phyloP scores from a whole-genome alignment of 371 early-diverging fungal species.

The Mucor saturninus region DNA sequence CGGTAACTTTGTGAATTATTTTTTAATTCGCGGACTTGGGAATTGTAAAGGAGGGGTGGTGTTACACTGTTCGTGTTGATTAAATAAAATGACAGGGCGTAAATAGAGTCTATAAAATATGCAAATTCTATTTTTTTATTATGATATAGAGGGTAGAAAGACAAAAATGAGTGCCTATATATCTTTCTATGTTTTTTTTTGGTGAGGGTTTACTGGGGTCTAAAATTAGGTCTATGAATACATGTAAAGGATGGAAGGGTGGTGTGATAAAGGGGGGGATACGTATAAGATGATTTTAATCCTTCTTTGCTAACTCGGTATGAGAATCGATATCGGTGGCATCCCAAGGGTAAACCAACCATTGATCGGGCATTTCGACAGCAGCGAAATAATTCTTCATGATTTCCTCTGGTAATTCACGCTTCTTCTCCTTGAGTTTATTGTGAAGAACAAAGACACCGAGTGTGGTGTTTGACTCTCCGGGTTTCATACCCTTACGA shows the following conservation, averaged over 20 bases:
- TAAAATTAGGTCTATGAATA: background rate
- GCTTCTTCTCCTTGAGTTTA: constrained; percentile 76
- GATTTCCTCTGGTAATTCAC: constrained; percentile 61
- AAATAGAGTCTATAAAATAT: too few species aligned
- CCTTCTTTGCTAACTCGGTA: constrained; percentile 53
- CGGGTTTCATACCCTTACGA: constrained; percentile 50
- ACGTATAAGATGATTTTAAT: background rate
- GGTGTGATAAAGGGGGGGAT: background rate
- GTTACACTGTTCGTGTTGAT: too few species aligned
- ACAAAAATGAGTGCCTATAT: too few species aligned
- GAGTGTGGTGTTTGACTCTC: constrained; percentile 67
- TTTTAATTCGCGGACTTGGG: too few species aligned
- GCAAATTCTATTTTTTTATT: too few species aligned
- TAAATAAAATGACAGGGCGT: too few species aligned
- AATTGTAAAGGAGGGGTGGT: too few species aligned
- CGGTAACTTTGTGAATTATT: too few species aligned
- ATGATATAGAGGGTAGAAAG: too few species aligned
- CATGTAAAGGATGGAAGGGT: background rate
- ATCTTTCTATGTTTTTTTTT: too few species aligned
- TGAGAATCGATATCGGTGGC: constrained; percentile 74
- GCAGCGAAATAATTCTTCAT: constrained; percentile 74
- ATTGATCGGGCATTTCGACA: constrained; percentile 76
- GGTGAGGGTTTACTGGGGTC: background rate
- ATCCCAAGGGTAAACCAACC: constrained; percentile 83
- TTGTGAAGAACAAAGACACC: constrained; percentile 81